Conservation (phyloP, 2,329 filamentous ascomycete species). For the Didymella segeticola region DNA sequence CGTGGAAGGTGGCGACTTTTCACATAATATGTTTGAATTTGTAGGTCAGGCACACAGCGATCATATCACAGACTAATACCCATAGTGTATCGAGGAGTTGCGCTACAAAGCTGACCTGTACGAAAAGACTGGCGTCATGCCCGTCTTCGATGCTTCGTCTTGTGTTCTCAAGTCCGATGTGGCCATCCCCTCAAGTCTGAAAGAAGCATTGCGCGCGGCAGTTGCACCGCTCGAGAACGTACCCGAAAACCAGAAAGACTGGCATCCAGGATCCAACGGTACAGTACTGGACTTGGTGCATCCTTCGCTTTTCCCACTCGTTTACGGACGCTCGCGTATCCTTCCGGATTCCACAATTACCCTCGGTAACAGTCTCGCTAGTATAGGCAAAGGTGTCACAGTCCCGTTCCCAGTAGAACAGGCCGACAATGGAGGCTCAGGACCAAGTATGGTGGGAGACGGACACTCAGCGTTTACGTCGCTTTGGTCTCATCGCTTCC, state of each 20-base stretch:
- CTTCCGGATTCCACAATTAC: constrained; percentile 17
- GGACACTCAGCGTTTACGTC: neutral
- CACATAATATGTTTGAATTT: constrained; percentile 5
- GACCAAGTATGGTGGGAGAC: neutral
- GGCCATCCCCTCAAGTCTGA: constrained; percentile 47
- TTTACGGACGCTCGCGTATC: constrained; percentile 53
- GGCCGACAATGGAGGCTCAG: neutral
- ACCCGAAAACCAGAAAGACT: constrained; percentile 60
- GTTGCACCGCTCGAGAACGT: constrained; percentile 59
- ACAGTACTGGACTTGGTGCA: constrained; percentile 63
- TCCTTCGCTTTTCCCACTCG: constrained; percentile 68
- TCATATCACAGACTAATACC: neutral
- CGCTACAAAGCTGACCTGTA: constrained; percentile 57
- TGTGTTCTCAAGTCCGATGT: constrained; percentile 59
- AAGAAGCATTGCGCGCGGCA: constrained; percentile 51
- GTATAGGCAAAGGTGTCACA: constrained; percentile 18
- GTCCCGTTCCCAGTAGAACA: neutral
- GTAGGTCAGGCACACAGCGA: neutral
- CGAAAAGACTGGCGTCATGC: constrained; percentile 31
- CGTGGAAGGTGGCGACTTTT: constrained; percentile 5
- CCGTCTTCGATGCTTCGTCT: constrained; percentile 14
- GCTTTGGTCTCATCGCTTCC: constrained; percentile 47
- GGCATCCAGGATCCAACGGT: constrained; percentile 64
- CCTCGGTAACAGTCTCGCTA: constrained; percentile 19
- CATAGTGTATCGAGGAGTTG: constrained; percentile 51